Percentiles rank a stretch among this genome's conserved stretches.
phyloP scores from a whole-genome alignment of 2,329 filamentous ascomycete genomes.

The Penicillium crustosum region DNA sequence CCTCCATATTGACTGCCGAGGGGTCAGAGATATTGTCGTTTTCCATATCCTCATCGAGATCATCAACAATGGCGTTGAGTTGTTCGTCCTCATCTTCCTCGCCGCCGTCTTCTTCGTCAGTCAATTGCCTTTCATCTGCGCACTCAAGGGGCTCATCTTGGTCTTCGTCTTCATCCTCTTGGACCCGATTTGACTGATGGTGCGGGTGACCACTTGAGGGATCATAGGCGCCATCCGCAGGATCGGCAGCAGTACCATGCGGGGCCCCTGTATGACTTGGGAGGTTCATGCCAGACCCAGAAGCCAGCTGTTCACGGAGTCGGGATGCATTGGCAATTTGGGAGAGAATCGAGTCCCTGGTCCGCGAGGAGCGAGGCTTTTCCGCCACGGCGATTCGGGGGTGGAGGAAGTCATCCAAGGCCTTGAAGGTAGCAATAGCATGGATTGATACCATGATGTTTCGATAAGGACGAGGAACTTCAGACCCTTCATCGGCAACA shows the following conservation, averaged over 20 bases:
- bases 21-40: constrained; percentile 75
- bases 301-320: constrained; percentile 53
- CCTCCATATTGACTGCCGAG: constrained; percentile 86
- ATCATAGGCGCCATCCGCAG: constrained; percentile 40
- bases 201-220: constrained; percentile 54
- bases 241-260: constrained; percentile 40
- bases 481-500: constrained; percentile 79
- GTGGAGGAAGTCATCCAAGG: constrained; percentile 90
- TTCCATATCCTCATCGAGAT: constrained; percentile 79
- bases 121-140: constrained; percentile 84
- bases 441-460: constrained; percentile 99
- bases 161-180: constrained; percentile 57
- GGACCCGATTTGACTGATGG: constrained; percentile 57
- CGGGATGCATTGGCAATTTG: constrained; percentile 70
- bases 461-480: constrained; percentile 81
- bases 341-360: constrained; percentile 64
- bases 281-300: constrained; percentile 17
- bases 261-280: constrained; percentile 17
- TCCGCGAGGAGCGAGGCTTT: constrained; percentile 62
- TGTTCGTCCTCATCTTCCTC: constrained; percentile 56
- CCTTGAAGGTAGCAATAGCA: constrained; percentile 96
- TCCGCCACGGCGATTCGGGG: constrained; percentile 83
- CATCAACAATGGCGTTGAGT: constrained; percentile 85
- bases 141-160: constrained; percentile 76
- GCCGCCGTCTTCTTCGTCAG: constrained; percentile 65